Conservation (phyloP, 2,329 filamentous ascomycete species). For the Simplicillium sp. region DNA sequence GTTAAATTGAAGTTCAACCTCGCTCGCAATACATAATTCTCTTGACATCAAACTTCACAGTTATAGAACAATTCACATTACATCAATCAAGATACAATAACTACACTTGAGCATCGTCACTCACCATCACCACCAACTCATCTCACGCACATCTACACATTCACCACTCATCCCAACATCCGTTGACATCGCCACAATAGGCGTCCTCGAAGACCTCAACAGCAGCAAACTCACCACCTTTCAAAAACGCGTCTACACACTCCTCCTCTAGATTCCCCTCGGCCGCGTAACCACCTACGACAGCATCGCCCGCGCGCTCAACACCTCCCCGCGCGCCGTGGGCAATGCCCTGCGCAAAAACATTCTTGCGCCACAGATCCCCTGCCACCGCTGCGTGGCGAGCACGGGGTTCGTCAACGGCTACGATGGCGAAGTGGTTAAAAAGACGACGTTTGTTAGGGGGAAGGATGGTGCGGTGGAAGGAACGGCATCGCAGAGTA, state of each 20-base stretch:
- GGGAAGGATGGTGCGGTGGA: background rate
- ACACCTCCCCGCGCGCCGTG: slow-evolving; percentile 7
- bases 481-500: slow-evolving; percentile 5
- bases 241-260: slow-evolving; percentile 3
- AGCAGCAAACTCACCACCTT: slow-evolving; percentile 3
- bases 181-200: slow-evolving; percentile 23
- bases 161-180: too few species aligned
- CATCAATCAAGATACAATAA: too few species aligned
- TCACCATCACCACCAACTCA: too few species aligned
- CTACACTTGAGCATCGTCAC: too few species aligned
- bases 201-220: too few species aligned
- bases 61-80: too few species aligned
- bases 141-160: too few species aligned
- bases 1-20: too few species aligned
- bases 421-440: slow-evolving; percentile 6
- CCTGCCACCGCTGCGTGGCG: slow-evolving; percentile 7
- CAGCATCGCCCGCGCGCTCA: slow-evolving; percentile 3
- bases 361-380: slow-evolving; percentile 5
- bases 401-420: slow-evolving; percentile 6
- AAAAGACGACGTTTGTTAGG: background rate
- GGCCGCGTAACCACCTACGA: slow-evolving; percentile 7
- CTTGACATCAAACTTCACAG: too few species aligned
- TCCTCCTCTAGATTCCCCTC: slow-evolving; percentile 4
- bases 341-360: slow-evolving; percentile 8
- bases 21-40: too few species aligned